Conservation (phyloP, 305 asterid genomes). For the Rubia occidens region DNA sequence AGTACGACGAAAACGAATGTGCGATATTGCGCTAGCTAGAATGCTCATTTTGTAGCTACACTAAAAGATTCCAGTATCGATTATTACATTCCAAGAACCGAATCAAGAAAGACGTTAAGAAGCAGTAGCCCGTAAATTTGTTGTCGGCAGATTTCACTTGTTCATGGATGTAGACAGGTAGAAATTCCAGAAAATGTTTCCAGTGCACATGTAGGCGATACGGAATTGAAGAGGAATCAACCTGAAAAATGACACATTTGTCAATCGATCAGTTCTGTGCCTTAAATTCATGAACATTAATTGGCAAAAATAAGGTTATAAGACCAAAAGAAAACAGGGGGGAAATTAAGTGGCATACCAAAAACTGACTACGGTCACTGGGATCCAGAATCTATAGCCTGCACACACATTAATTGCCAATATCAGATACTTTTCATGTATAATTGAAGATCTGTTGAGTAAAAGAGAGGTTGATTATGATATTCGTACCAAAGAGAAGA, state of each 20-base stretch:
- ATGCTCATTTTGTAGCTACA: neutral
- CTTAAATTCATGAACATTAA: no score
- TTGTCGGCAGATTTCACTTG: slow-evolving; percentile 29
- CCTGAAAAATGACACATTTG: slow-evolving; percentile 30
- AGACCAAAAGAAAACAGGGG: neutral
- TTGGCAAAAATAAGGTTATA: no score
- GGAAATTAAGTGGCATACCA: slow-evolving; percentile 27
- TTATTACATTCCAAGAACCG: neutral
- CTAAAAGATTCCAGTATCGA: neutral
- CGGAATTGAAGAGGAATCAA: slow-evolving; percentile 79
- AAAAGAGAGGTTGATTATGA: neutral
- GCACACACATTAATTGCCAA: slow-evolving; percentile 13
- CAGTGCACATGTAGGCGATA: slow-evolving; percentile 88
- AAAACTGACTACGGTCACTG: slow-evolving; percentile 48
- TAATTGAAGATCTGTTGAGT: neutral
- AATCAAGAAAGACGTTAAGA: neutral
- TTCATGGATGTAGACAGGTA: slow-evolving; percentile 72
- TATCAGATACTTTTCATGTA: slow-evolving; percentile 3
- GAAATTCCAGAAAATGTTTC: slow-evolving; percentile 88
- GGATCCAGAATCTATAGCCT: slow-evolving; percentile 62
- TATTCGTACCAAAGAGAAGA: slow-evolving; percentile 46
- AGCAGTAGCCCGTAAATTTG: neutral
- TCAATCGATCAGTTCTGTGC: no score
- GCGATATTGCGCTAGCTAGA: neutral
- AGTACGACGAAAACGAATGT: no score